Evolutionary conservation across 2,329 filamentous ascomycete species (phyloP), one percentile per base, ranked within the genome.

Genomic region (Hymenoscyphus fraxineus): DNA sequence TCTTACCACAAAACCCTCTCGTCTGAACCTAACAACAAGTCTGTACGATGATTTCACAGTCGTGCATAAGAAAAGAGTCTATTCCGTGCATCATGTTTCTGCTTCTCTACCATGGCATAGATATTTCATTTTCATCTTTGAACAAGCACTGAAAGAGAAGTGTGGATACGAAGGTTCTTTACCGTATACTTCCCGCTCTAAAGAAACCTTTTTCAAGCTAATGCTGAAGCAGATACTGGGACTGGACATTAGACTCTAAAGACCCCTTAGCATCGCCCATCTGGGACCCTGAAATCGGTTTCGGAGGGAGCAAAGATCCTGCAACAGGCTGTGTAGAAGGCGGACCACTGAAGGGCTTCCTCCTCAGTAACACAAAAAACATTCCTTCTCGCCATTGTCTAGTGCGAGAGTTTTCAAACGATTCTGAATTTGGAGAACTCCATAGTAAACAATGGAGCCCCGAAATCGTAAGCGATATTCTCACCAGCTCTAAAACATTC

Each of bases 81-180:
- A 27, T 22, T 55, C 51, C 9, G 51, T 27, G 40, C 76, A 77
- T 59, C 64, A 72, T 15, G 68, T 70, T 7, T 71, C 75, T 0
- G 62, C 71, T 1, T 78, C 77, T 65, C 70, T 78, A 4, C 67
- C 73, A 0, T 78, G 76, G 76, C 76, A 78, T 61, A 67, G 76
- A 16, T 77, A 75, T 61, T 77, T 77, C 61, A 66, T 75, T 6
- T 69, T 76, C 51, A 59, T 74, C 19, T 77, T 77, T 62, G 71
- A 77, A 41, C 61, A 64, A 4, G 68, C 71, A 0, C 68, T 78
- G 13, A 15, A n/a, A 10, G 22, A 55, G 2, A 7, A 56, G n/a
- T 61, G 60, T 31, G 60, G n/a, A 19, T 61, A 55, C 35, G 54
- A 31, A 16, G 60, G 44, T 15, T n/a, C 44, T 32, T 32, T 59